Evolutionary conservation across 2,329 filamentous ascomycete genomes (phyloP), one percentile per base, ranked within the genome.

Genomic region (Hypoxylon rubiginosum): DNA sequence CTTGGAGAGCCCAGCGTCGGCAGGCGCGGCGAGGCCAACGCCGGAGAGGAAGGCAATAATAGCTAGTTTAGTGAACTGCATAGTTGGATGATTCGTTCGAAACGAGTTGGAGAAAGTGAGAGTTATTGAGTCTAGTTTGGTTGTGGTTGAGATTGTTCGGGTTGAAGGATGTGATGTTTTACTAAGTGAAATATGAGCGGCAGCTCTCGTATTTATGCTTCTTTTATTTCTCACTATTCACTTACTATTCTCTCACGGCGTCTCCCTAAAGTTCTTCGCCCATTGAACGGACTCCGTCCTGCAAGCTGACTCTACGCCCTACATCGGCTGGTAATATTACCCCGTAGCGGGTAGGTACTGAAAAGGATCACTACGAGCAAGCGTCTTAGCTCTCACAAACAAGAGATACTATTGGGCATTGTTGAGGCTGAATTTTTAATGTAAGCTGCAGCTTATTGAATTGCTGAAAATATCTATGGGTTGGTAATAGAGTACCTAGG

Each of bases 21-120:
- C 13, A 11, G 53, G 53, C 13, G 50, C 43, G 19, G 55, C 58
- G n/a, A 61, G 32, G 43, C 58, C 58, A 30, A 61, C 50, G 30
- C 50, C 43, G 13, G 55, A 30, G 15, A 53, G 41, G 30, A 61
- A 36, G 58, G 50, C 41, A 48, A 61, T 15, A 13, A 54, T 26
- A 36, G 58, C 58, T 13, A 61, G 28, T 32, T 28, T 61, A 24
- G 58, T 24, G 32, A 61, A 49, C 48, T 61, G 58, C 58, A 61
- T 61, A 24, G 17, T 39, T 54, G 36, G 13, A 34, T 2, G 24
- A n/a, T 24, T 45, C 0, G 17, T 46, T 28, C 17, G 17, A 19
- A 17, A 2, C 19, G 43, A 21, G 19, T 48, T 15, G 11, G 34
- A 48, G 8, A 30, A 21, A 53, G 28, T 53, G 43, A 19, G 34